Evolutionary conservation across 306 rosid species (phyloP), one percentile per base, ranked within the genome.

Genomic region (Acacia acuminata): DNA sequence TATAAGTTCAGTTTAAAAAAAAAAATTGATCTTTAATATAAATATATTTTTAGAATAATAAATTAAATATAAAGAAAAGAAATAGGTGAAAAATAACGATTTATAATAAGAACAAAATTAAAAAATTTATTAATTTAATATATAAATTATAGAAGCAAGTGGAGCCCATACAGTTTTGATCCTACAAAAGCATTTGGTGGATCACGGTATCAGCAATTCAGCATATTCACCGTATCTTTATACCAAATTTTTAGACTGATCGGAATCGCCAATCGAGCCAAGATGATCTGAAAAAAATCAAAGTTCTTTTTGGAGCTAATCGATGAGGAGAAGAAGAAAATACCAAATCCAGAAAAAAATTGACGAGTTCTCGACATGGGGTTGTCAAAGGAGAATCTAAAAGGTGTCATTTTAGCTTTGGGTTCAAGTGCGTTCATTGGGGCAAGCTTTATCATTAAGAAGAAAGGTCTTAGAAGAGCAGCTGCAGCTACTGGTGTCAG

Each of bases 401-500:
- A 22, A 43, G 97, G 98, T 36, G 83, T 94, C n/a, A 24, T 86
- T 83, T 78, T 94, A 73, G 98, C 98, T 25, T 81, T 94, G 90
- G 77, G 69, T 4, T 94, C 98, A 50, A 94, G 98, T 87, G 89
- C 75, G 42, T 92, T 94, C 88, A 91, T 94, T 63, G 98, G 98
- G 65, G 82, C 89, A n/a, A 94, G 98, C 81, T 94, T 94, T 67
- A 94, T 94, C 80, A 92, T 94, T 45, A 92, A 94, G 92, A 94
- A 94, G 82, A 89, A 88, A 82, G 98, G 97, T 16, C 95, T 94
- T 44, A 80, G 90, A 88, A 89, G 85, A 92, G 95, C 98, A 20
- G 95, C 97, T 51, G 91, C 92, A 5, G 75, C 81, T 87, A 91
- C 89, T 70, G 97, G 97, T 78, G 87, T 92, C 78, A 85, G 96